Evolutionary conservation across 352 stramenopile species (phyloP), one percentile per base, ranked within the genome.

Genomic region (Sclerospora graminicola): DNA sequence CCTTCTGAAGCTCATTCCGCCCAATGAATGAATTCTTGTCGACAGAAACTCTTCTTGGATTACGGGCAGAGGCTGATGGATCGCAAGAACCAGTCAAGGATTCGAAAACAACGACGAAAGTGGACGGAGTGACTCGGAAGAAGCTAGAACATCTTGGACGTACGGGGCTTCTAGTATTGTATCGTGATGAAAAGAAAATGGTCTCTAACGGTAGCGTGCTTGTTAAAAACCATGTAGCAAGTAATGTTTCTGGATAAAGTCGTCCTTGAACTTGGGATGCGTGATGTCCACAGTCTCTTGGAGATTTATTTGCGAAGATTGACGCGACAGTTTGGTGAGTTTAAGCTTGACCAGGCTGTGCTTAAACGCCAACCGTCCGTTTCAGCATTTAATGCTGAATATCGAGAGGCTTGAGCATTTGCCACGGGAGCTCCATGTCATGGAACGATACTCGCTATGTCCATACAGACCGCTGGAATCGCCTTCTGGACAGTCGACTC

Each of bases 231-330:
- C 41, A n/a, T 18, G 8, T n/a, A 87, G 75, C 71, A 5, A n/a
- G n/a, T n/a, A n/a, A 60, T 82, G 11, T 89, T 89, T 36, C 54
- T 90, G 13, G 71, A 90, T 19, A 76, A 90, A 45, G 66, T 90
- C 15, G 69, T 90, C n/a, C 48, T 82, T 9, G 73, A 89, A 21
- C 52, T 90, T 18, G 67, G 84, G 5, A 82, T 87, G 69, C 70
- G 76, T 18, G 79, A 90, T 31, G 57, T 86, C 23, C 71, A 88
- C 29, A 67, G 45, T 23, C 58, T 90, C 4, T 49, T 90, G 23
- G 70, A 86, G 2, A 46, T 66, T 6, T 90, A 85, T 46, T 38
- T 90, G 18, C 63, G 57, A 19, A 63, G 70, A 23, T 59, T 71
- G 15, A 83, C 73, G 7, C 67, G 59, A 5, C 55, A 65, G 18